phyloP scores from a whole-genome alignment of 2,329 filamentous ascomycete species.

The Fusarium armeniacum region DNA sequence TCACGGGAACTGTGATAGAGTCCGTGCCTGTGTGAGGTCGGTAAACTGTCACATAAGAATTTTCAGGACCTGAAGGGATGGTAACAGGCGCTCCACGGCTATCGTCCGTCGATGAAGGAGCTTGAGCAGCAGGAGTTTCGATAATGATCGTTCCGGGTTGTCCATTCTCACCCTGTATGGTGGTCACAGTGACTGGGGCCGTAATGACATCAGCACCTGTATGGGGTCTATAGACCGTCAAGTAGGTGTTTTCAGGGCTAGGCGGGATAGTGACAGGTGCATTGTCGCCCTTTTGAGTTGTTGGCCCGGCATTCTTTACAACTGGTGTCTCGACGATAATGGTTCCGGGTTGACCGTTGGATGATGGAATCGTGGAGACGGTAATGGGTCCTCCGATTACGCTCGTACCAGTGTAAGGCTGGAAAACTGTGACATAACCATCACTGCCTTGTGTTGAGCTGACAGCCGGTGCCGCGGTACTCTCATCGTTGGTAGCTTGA shows the following conservation, averaged over 20 bases:
- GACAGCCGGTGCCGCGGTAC: not conserved
- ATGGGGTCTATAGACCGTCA: conserved; percentile 37
- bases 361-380: conserved; percentile 28
- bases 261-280: conserved; percentile 28
- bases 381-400: conserved; percentile 20
- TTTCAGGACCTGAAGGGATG: conserved; percentile 14
- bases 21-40: conserved; percentile 15
- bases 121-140: conserved; percentile 19
- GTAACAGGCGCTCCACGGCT: conserved; percentile 10
- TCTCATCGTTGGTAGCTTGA: conserved; percentile 9
- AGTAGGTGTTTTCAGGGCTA: conserved; percentile 24
- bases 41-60: conserved; percentile 27
- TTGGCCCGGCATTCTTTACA: not conserved
- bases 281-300: not conserved
- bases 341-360: conserved; percentile 27
- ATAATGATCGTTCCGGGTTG: conserved; percentile 28
- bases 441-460: conserved; percentile 25
- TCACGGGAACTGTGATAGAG: conserved; percentile 20
- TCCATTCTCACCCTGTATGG: conserved; percentile 20
- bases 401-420: conserved; percentile 25
- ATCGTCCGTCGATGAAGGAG: not conserved
- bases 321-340: conserved; percentile 32
- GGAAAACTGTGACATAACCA: conserved; percentile 31
- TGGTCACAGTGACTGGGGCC: conserved; percentile 30
- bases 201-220: conserved; percentile 24